Conservation (phyloP, 2,329 filamentous ascomycete genomes). For the Colletotrichum lindemuthianum region DNA sequence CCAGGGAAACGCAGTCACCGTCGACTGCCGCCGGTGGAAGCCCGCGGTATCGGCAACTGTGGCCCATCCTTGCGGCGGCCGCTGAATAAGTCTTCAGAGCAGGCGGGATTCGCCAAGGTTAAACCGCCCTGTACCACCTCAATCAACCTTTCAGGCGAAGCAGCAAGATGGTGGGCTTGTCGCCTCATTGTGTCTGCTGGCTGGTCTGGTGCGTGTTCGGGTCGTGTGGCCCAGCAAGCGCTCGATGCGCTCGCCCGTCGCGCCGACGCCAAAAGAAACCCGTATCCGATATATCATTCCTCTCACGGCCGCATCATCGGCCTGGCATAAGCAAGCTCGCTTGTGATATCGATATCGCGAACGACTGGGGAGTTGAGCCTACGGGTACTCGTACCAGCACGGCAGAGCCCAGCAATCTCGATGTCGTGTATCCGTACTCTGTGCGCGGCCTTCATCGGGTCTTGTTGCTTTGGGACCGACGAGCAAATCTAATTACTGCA, state of each 20-base stretch:
- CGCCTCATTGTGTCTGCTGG: slow-evolving; percentile 3
- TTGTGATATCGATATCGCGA: slow-evolving; percentile 18
- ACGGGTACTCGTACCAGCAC: background rate
- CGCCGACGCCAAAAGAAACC: background rate
- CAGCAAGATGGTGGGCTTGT: background rate
- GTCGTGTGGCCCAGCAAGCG: slow-evolving; percentile 6
- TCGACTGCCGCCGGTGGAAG: slow-evolving; percentile 1
- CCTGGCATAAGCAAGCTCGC: slow-evolving; percentile 19
- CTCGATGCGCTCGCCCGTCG: slow-evolving; percentile 10
- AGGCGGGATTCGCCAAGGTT: background rate
- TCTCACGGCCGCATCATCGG: slow-evolving; percentile 15
- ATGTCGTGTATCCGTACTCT: slow-evolving; percentile 1
- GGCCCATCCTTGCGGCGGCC: background rate
- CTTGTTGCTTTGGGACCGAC: slow-evolving; percentile 7
- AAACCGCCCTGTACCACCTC: background rate
- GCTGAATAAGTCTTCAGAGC: background rate
- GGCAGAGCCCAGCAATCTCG: no score
- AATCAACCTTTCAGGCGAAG: slow-evolving; percentile 8
- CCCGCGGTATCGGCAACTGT: slow-evolving; percentile 2
- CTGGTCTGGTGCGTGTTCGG: background rate
- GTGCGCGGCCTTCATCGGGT: background rate
- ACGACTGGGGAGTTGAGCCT: background rate
- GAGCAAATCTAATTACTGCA: slow-evolving; percentile 13
- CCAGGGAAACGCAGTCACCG: no score
- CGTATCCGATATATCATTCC: slow-evolving; percentile 1